A percentile compares a stretch with the other conserved stretches of the same genome.
phyloP scores from a whole-genome alignment of 306 rosid genomes.

The Rosa persica region DNA sequence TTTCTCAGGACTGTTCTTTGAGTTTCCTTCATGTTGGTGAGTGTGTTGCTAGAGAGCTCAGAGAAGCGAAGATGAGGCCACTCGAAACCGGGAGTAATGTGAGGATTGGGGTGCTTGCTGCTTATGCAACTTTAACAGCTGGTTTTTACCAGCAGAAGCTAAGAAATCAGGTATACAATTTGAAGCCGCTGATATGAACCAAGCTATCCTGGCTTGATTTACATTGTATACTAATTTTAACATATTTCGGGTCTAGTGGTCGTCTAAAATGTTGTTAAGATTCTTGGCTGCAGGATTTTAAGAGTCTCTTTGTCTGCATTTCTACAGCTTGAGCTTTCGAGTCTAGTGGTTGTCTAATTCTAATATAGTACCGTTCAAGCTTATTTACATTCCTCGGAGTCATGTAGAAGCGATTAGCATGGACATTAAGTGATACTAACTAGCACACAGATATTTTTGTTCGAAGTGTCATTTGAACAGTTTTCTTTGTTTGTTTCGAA shows the following conservation, averaged over 20 bases:
- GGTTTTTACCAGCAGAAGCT: constrained; percentile 54
- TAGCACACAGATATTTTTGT: background rate
- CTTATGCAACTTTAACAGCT: constrained; percentile 34
- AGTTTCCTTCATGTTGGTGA: constrained; percentile 68
- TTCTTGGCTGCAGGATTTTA: background rate
- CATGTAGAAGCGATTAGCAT: background rate
- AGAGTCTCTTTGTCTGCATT: background rate
- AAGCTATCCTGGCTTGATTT: background rate
- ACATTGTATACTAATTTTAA: background rate
- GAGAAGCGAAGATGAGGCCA: constrained; percentile 56
- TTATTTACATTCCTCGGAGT: background rate
- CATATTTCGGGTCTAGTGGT: background rate
- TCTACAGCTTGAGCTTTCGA: background rate
- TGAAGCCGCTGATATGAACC: background rate
- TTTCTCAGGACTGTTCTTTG: constrained; percentile 48
- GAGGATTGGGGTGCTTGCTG: constrained; percentile 55
- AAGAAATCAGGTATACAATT: constrained; percentile 45
- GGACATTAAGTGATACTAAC: background rate
- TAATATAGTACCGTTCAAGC: background rate
- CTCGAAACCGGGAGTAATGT: constrained; percentile 45
- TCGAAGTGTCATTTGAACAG: background rate
- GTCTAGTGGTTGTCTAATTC: background rate
- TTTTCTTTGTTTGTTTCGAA: background rate
- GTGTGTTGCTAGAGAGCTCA: constrained; percentile 63
- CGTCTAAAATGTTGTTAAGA: background rate